A percentile compares a stretch with the other conserved stretches of the same genome.
Conservation (phyloP, 1,284 basidiomycete genomes). For the Sporisorium iseilematis-ciliati region DNA sequence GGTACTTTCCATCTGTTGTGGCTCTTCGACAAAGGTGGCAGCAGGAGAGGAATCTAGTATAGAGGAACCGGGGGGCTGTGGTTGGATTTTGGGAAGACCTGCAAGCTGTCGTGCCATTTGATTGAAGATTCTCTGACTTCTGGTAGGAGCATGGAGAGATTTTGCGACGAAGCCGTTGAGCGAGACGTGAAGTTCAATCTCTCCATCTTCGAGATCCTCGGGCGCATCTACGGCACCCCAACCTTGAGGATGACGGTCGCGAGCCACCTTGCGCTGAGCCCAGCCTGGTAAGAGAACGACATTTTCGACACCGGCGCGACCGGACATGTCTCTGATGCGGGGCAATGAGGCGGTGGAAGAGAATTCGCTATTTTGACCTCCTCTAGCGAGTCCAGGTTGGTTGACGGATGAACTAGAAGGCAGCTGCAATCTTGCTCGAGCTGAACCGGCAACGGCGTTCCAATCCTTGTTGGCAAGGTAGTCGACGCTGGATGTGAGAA, state of each 20-base stretch:
- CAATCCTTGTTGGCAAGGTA: constrained; percentile 44
- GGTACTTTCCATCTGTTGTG: constrained; percentile 27
- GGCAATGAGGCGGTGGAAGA: constrained; percentile 20
- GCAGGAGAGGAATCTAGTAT: constrained; percentile 23
- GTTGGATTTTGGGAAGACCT: constrained; percentile 38
- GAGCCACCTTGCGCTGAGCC: constrained; percentile 46
- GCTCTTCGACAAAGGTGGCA: constrained; percentile 34
- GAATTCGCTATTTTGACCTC: constrained; percentile 13
- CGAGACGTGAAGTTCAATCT: constrained; percentile 49
- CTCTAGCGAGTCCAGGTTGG: background rate
- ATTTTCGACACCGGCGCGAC: constrained; percentile 27
- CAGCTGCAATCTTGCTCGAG: constrained; percentile 26
- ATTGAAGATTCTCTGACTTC: constrained; percentile 52
- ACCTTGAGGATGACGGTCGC: constrained; percentile 51
- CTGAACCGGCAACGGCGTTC: constrained; percentile 39
- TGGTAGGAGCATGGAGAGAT: constrained; percentile 30
- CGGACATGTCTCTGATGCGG: constrained; percentile 30
- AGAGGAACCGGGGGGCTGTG: constrained; percentile 13
- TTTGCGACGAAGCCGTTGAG: constrained; percentile 44
- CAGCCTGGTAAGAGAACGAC: constrained; percentile 50
- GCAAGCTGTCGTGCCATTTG: constrained; percentile 56
- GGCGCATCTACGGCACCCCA: constrained; percentile 44
- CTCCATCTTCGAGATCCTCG: constrained; percentile 51
- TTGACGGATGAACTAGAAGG: constrained; percentile 10
- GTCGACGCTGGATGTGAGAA: constrained; percentile 42